Conservation (phyloP, 208 protist genomes). For the Trypanosoma boissoni region DNA sequence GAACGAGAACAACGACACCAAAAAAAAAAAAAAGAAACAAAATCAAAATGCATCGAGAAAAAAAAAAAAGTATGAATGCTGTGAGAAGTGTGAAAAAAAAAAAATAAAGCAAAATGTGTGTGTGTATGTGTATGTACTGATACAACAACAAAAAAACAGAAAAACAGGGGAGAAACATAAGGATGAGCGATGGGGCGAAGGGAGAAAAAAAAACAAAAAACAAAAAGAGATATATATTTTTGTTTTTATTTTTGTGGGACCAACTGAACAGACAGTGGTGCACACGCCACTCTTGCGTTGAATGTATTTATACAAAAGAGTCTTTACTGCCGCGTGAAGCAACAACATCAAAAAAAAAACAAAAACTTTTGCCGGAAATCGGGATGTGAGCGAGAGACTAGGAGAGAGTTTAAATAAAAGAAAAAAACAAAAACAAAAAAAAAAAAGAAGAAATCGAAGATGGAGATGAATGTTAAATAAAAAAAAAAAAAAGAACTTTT, state of each 20-base stretch:
- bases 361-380: no score
- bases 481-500: neutral
- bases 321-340: no score
- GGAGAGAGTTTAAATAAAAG: no score
- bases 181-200: neutral
- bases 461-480: neutral
- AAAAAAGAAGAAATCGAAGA: neutral
- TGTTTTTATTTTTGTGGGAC: neutral
- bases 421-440: neutral
- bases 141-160: neutral
- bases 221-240: neutral
- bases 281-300: no score
- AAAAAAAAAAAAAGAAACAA: conserved; percentile 10
- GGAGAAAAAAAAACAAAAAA: conserved; percentile 4
- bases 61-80: neutral
- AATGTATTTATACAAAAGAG: no score
- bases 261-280: neutral
- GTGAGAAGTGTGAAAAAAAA: no score
- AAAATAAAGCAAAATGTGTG: neutral
- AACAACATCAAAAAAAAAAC: no score
- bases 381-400: no score
- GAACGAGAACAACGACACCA: neutral
- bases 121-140: neutral
- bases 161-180: neutral
- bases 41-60: neutral